Evolutionary conservation across 306 rosid species (phyloP).

Genomic region (Argentina anserina): DNA sequence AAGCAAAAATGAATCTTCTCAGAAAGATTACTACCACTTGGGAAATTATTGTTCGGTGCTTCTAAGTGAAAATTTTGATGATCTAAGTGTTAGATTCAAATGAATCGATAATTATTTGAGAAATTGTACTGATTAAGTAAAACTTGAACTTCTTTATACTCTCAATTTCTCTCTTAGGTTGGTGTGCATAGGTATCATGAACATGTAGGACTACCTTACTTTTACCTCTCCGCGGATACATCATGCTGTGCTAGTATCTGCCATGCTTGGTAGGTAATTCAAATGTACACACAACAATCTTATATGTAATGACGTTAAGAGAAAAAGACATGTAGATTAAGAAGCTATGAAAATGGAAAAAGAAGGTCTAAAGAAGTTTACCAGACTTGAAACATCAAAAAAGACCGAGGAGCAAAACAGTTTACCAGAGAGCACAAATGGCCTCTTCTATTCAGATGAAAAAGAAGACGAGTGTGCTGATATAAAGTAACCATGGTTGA

Average conservation of each 20-base stretch:
- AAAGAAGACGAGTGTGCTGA: constrained; percentile 10
- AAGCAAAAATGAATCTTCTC: too few species aligned
- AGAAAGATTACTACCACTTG: too few species aligned
- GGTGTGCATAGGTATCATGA: too few species aligned
- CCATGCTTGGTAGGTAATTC: background rate
- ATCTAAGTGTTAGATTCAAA: too few species aligned
- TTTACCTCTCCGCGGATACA: background rate
- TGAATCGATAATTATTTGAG: too few species aligned
- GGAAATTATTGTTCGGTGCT: too few species aligned
- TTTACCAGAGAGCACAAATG: background rate
- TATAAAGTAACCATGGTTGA: constrained; percentile 58
- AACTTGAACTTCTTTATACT: too few species aligned
- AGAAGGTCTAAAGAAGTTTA: too few species aligned
- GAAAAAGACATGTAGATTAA: background rate
- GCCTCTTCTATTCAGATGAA: background rate
- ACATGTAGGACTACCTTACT: too few species aligned
- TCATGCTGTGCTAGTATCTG: background rate
- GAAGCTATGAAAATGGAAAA: background rate
- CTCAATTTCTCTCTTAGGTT: background rate
- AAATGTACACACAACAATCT: background rate
- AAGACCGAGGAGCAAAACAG: background rate
- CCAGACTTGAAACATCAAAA: background rate
- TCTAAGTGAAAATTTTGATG: too few species aligned
- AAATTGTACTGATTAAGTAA: too few species aligned
- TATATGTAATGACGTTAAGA: too few species aligned